Percentiles rank a stretch among this genome's conserved stretches.
Evolutionary conservation across 208 protist genomes (phyloP).

Genomic region (Leptomonas pyrrhocoris): DNA sequence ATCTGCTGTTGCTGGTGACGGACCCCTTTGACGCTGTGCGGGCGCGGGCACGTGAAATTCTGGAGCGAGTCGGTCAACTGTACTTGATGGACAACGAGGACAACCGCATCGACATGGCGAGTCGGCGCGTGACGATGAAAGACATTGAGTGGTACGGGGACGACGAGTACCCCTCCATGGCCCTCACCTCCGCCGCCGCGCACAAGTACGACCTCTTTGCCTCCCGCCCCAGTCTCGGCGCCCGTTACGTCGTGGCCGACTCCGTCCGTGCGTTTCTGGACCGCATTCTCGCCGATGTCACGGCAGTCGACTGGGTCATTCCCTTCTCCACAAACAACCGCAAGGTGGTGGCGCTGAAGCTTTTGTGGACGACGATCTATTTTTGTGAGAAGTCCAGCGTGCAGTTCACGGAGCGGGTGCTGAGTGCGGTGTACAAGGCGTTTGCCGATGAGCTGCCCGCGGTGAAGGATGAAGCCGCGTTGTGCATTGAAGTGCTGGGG

Average conservation of each 20-base stretch:
- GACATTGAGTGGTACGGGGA: conserved; percentile 94
- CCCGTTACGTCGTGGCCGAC: conserved; percentile 85
- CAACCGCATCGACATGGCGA: conserved; percentile 83
- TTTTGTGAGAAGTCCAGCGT: conserved; percentile 81
- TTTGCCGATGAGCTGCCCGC: conserved; percentile 78
- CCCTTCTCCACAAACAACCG: conserved; percentile 86
- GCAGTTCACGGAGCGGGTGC: conserved; percentile 85
- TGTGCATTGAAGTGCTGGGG: conserved; percentile 82
- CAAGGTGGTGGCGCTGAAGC: conserved; percentile 75
- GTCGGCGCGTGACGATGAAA: conserved; percentile 84
- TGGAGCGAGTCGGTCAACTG: conserved; percentile 73
- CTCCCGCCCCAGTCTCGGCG: conserved; percentile 66
- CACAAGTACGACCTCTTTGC: conserved; percentile 48
- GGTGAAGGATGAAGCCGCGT: conserved; percentile 64
- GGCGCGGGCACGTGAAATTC: conserved; percentile 39
- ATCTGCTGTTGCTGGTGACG: conserved; percentile 78
- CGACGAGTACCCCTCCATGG: conserved; percentile 87
- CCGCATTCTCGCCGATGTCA: conserved; percentile 69
- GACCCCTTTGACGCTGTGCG: conserved; percentile 71
- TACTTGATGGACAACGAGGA: conserved; percentile 91
- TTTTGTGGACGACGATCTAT: conserved; percentile 81
- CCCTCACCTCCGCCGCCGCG: conserved; percentile 5
- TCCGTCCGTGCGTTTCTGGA: conserved; percentile 64
- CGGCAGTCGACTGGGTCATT: conserved; percentile 89
- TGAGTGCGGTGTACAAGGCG: conserved; percentile 83